Evolutionary conservation across 495 filamentous ascomycete species (phyloP).

Genomic region (Hyaloscypha variabilis): DNA sequence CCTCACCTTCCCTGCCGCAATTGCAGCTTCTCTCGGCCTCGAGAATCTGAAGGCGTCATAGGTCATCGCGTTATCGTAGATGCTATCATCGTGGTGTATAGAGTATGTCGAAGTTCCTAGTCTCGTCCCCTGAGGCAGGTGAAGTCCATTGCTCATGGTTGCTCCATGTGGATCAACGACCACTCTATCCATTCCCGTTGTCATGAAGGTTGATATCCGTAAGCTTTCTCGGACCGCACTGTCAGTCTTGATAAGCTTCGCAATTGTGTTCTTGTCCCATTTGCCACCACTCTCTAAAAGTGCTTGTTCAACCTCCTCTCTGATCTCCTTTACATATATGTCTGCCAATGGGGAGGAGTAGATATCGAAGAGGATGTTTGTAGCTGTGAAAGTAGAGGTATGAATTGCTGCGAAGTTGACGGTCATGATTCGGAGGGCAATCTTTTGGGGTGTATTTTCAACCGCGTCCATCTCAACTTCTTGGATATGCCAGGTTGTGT

Average conservation of each 20-base stretch:
- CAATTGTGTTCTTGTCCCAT: constrained; percentile 35
- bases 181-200: constrained; percentile 39
- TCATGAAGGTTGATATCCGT: constrained; percentile 42
- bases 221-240: constrained; percentile 56
- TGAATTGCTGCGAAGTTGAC: constrained; percentile 55
- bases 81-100: constrained; percentile 41
- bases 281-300: constrained; percentile 33
- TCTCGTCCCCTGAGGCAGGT: constrained; percentile 38
- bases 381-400: constrained; percentile 50
- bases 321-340: constrained; percentile 47
- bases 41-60: constrained; percentile 47
- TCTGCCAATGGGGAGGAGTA: constrained; percentile 43
- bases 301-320: constrained; percentile 54
- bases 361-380: constrained; percentile 47
- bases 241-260: constrained; percentile 51
- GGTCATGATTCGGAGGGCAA: constrained; percentile 40
- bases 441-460: constrained; percentile 31
- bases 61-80: constrained; percentile 36
- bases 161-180: constrained; percentile 43
- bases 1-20: background rate
- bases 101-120: constrained; percentile 39
- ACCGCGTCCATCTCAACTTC: constrained; percentile 34
- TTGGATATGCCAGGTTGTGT: constrained; percentile 39
- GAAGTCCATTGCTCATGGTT: constrained; percentile 39
- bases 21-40: constrained; percentile 14